Conservation (phyloP, 331 rosid species). For the Telfairia occidentalis region DNA sequence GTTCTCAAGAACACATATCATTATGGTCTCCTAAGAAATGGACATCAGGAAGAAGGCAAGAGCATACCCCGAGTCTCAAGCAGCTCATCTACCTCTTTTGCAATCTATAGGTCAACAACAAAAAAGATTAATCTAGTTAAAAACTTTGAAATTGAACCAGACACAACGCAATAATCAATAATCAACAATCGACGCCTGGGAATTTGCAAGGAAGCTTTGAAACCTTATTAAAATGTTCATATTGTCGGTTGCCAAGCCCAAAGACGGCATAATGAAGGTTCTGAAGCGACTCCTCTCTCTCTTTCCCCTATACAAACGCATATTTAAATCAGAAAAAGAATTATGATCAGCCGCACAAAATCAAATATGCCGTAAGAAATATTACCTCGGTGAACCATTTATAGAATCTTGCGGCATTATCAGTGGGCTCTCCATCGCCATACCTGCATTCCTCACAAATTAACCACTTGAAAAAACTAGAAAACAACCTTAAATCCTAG, state of each 20-base stretch:
- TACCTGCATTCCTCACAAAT: constrained; percentile 44
- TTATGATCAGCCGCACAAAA: not conserved
- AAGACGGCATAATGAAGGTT: constrained; percentile 75
- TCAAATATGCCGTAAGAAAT: not conserved
- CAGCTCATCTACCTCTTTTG: constrained; percentile 47
- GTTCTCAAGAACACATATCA: not conserved
- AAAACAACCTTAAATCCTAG: constrained; percentile 1
- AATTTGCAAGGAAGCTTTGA: constrained; percentile 14
- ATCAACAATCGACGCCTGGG: constrained; percentile 3
- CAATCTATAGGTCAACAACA: constrained; percentile 42
- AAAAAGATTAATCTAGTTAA: constrained; percentile 4
- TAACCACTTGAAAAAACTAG: constrained; percentile 6
- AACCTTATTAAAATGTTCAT: constrained; percentile 97
- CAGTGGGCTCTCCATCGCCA: constrained; percentile 99
- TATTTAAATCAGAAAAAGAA: constrained; percentile 9
- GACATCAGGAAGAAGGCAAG: constrained; percentile 5
- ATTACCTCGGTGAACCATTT: constrained; percentile 88
- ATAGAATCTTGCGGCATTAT: constrained; percentile 87
- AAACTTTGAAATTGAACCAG: not conserved
- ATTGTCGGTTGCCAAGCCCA: constrained; percentile 97
- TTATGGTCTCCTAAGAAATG: not conserved
- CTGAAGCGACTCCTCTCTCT: constrained; percentile 65
- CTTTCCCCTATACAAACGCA: constrained; percentile 49
- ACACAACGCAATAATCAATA: constrained; percentile 5
- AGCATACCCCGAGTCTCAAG: constrained; percentile 55